Base-by-base conservation (phyloP, 2,329 filamentous ascomycete genomes). In the Pseudofabraea citricarpa region DNA sequence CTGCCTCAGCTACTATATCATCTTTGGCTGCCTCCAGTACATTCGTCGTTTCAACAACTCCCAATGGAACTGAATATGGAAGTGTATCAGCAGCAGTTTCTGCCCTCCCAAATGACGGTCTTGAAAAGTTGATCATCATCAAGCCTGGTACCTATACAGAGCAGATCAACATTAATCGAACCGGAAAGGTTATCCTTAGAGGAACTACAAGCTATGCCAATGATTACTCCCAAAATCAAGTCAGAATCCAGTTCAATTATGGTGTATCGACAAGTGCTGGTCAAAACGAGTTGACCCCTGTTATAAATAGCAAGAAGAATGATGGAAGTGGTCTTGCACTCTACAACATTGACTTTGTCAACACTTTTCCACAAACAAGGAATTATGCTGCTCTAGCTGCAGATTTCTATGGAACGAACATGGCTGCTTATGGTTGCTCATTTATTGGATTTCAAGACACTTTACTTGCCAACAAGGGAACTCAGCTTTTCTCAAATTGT, bases 361-460 rank as follows among this genome's bases (percentile, higher is more conserved):
- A 75, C 31, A 60, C 66, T 10, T 57, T 66, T 40, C 10, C 38
- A 9, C 72, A 76, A 46, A 56, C 57, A 23, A 64, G 61, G 32
- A 59, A 61, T 3, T 66, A 58, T 40, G 63, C 67, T 41, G 73
- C 69, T 8, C 60, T 79, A 18, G 75, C 75, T 3, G 46, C 79
- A 15, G 71, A 68, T 36, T 73, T 75, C 9, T 63, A 70, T 22
- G 46, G 43, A 10, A 63, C 59, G 42, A 65, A 70, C 42, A 72
- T 76, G 59, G 73, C 71, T 35, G 79, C 75, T 60, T 79, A 79
- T 51, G 75, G 62, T 22, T 73, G 70, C 46, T 62, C 69, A 40
- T 67, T 81, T 52, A 64, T 66, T 23, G 75, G 75, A 10, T 74
- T 66, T 51, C 75, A 81, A 55, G 77, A 80, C 55, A 77, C 75